Conservation (phyloP, 768 basidiomycete genomes). For the Suillus brevipes region DNA sequence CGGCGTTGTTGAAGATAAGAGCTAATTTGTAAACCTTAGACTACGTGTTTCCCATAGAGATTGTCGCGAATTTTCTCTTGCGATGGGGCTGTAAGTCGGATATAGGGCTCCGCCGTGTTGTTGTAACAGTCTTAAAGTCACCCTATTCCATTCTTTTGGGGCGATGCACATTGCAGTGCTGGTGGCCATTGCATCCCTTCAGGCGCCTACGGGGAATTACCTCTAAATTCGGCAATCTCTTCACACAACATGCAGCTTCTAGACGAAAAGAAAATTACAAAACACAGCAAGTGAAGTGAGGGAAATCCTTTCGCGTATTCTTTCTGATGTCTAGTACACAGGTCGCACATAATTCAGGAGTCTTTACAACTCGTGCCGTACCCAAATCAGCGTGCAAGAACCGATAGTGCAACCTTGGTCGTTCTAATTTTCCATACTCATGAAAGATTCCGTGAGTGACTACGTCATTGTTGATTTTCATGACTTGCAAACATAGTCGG, state of each 20-base stretch:
- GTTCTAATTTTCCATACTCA: neutral
- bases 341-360: neutral
- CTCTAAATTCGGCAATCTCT: constrained; percentile 1
- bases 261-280: neutral
- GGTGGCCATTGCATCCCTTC: neutral
- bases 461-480: constrained; percentile 1
- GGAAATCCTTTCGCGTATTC: neutral
- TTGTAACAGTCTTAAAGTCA: no score
- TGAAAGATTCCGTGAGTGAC: neutral
- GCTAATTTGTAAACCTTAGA: neutral
- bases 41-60: neutral
- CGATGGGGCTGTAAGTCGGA: neutral
- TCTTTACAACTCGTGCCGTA: neutral
- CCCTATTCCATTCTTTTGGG: neutral
- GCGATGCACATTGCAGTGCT: constrained; percentile 2
- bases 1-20: constrained; percentile 4
- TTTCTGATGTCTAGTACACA: neutral
- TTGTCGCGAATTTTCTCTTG: neutral
- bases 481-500: neutral
- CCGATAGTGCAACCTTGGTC: neutral
- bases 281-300: neutral
- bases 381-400: neutral
- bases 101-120: neutral
- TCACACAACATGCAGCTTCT: neutral
- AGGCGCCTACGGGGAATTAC: neutral